phyloP scores from a whole-genome alignment of 768 basidiomycete genomes.

The Galerina marginata region DNA sequence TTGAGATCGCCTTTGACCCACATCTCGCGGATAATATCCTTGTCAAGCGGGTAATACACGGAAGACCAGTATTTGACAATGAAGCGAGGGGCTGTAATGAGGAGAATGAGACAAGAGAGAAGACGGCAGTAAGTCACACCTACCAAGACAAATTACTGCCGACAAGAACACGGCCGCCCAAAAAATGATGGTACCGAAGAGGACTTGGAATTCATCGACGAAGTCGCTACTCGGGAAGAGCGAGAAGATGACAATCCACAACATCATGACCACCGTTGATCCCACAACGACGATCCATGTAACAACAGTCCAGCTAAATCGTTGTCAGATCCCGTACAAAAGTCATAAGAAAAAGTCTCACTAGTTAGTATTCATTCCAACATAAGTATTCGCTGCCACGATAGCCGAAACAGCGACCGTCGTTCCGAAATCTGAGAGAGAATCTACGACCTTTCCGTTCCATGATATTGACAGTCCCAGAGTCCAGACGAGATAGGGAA shows the following conservation, averaged over 20 bases:
- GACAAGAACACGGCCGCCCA: conserved; percentile 82
- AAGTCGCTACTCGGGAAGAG: conserved; percentile 78
- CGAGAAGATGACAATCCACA: conserved; percentile 92
- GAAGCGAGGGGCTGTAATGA: conserved; percentile 74
- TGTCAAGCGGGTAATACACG: conserved; percentile 82
- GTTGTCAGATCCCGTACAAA: not conserved
- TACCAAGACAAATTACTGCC: conserved; percentile 74
- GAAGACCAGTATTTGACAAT: conserved; percentile 73
- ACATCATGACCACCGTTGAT: conserved; percentile 78
- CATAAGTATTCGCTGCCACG: conserved; percentile 85
- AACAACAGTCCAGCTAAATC: conserved; percentile 76
- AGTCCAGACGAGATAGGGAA: conserved; percentile 80
- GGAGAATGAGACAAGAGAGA: not conserved
- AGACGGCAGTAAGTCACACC: conserved; percentile 19
- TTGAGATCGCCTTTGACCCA: conserved; percentile 87
- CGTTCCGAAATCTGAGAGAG: conserved; percentile 88
- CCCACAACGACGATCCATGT: conserved; percentile 84
- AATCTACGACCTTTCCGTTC: conserved; percentile 81
- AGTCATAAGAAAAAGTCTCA: conserved; percentile 47
- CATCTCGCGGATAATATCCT: conserved; percentile 91
- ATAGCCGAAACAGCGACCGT: conserved; percentile 89
- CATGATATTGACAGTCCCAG: conserved; percentile 69
- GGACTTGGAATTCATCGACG: conserved; percentile 68
- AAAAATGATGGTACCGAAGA: conserved; percentile 82
- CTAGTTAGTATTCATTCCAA: conserved; percentile 90